These are phyloP conservation scores for Xylariaceae sp. DNA, from an alignment of 2,329 filamentous ascomycete species.

Conservation along the genomic window DNA sequence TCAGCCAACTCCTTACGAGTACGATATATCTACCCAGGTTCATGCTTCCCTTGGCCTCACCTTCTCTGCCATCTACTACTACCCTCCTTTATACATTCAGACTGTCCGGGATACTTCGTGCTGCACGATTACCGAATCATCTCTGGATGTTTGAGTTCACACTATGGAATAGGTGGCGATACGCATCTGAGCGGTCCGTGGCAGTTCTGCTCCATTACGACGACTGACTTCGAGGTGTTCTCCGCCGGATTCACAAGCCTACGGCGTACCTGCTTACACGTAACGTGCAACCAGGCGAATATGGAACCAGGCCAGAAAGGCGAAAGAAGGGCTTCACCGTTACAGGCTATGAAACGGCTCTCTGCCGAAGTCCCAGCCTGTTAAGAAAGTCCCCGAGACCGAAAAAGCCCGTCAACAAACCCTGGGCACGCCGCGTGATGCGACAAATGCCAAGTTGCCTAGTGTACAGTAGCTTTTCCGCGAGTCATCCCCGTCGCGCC, in stretches of 20 bases:
- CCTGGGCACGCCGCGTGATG: slow-evolving; percentile 16
- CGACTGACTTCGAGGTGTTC: no score
- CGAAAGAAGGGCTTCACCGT: background rate
- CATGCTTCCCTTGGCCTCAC: no score
- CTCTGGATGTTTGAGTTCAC: background rate
- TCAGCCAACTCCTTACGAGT: no score
- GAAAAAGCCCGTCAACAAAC: slow-evolving; percentile 12
- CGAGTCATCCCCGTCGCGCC: slow-evolving; percentile 23
- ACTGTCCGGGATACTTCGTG: background rate
- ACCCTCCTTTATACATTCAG: background rate
- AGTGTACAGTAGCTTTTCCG: slow-evolving; percentile 3
- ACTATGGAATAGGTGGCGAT: background rate
- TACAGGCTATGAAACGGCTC: background rate
- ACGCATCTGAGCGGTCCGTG: no score
- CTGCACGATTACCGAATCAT: no score
- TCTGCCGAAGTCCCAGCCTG: background rate
- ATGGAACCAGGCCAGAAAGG: background rate
- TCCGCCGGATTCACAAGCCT: no score
- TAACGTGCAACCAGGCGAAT: no score
- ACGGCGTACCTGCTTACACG: no score
- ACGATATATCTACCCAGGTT: no score
- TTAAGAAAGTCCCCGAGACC: slow-evolving; percentile 7
- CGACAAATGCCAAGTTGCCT: slow-evolving; percentile 6
- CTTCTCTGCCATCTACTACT: background rate
- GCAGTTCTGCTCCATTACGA: no score